phyloP scores from a whole-genome alignment of 148 eudicot genomes.

The Heliamphora exappendiculata region DNA sequence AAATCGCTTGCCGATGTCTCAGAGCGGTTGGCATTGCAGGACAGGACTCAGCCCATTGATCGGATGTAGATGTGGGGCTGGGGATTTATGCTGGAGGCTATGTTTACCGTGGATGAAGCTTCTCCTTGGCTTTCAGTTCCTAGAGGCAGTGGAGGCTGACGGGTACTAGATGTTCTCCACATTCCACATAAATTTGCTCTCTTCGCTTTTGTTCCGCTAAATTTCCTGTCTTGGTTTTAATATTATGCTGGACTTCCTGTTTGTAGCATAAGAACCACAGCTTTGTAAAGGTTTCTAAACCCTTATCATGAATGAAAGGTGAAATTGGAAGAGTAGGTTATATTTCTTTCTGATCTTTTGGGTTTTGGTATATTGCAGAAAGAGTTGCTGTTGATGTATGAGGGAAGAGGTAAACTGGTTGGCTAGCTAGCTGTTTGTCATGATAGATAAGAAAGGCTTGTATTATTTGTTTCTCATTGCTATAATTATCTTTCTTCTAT shows the following conservation, averaged over 20 bases:
- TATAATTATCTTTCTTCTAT: neutral
- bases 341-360: neutral
- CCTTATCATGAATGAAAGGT: neutral
- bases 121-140: slow-evolving; percentile 11
- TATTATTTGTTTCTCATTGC: slow-evolving; percentile 13
- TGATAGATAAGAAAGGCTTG: slow-evolving; percentile 17
- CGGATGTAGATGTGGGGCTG: slow-evolving; percentile 16
- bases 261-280: slow-evolving; percentile 11
- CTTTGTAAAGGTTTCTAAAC: slow-evolving; percentile 3
- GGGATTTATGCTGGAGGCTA: slow-evolving; percentile 2
- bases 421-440: neutral
- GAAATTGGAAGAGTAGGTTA: slow-evolving; percentile 7
- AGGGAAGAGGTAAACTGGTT: neutral
- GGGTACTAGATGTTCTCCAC: slow-evolving; percentile 11
- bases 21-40: slow-evolving; percentile 37
- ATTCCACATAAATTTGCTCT: neutral
- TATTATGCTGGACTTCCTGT: slow-evolving; percentile 13
- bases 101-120: slow-evolving; percentile 25
- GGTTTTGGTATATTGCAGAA: neutral
- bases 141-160: slow-evolving; percentile 17
- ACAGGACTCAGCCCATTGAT: slow-evolving; percentile 34
- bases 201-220: neutral
- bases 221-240: neutral
- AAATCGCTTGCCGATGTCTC: slow-evolving; percentile 42
- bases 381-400: neutral